Base-by-base conservation (phyloP, 805 yeast species). In the Kazachstania africana region DNA sequence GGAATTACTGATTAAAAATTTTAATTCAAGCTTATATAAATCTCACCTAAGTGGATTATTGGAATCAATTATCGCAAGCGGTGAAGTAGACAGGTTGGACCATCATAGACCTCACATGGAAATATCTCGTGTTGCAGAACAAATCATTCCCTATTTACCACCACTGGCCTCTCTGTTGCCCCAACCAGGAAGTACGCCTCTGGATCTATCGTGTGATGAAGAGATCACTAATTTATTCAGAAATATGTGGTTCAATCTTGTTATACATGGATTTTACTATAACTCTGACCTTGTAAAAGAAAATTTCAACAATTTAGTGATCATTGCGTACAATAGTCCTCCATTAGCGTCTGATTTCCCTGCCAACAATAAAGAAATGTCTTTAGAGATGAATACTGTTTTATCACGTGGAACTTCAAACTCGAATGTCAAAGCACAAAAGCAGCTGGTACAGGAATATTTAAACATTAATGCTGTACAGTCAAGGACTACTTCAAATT, bases 221-320 rank as follows among this genome's bases (percentile, higher is more conserved):
- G 60, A 60, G 2, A 60, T 73, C 1, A 60, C 74, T 29, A 65
- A 68, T 28, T 60, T 76, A 36, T 83, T 88, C 62, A 70, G 93
- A 48, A 80, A 91, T 54, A 74, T 84, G 27, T 91, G 99, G 99
- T 84, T 83, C 54, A 91, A 88, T 48, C 64, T 91, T 66, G 88
- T 78, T 4, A 80, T 87, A 17, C 95, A 91, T 55, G 98, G 98
- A 0, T 84, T 76, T 50, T 68, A 74, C n/a, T 63, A 63, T 34
- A 64, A 64, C 23, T 75, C 91, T 0, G 61, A 63, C 10, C 60
- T 75, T 47, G 67, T 72, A 12, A 56, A 59, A 34, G 57, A 58
- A n/a, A 66, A 70, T 45, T 52, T 56, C 26, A 43, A 43, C 0
- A 70, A 72, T 17, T 63, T 88, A 26, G 63, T 68, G 43, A 62